Evolutionary conservation across 106 monocot species (phyloP).

Genomic region (Dendrobium chrysotoxum): DNA sequence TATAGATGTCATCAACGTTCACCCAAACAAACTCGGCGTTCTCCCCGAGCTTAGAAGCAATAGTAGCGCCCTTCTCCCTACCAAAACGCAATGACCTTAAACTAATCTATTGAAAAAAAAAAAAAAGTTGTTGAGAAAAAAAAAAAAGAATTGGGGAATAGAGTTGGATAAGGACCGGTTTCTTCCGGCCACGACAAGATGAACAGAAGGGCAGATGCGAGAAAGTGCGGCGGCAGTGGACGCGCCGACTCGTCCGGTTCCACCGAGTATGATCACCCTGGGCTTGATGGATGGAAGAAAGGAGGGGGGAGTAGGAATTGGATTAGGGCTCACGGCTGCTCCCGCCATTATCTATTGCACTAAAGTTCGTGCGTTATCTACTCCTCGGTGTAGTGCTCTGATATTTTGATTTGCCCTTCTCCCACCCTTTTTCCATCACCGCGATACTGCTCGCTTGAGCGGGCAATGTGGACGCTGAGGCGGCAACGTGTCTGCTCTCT

Average conservation of each 20-base stretch:
- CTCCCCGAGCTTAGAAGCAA: constrained; percentile 58
- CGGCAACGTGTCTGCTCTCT: neutral
- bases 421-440: neutral
- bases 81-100: neutral
- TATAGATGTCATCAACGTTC: constrained; percentile 35
- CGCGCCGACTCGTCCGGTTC: constrained; percentile 85
- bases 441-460: neutral
- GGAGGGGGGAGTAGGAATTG: constrained; percentile 3
- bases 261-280: constrained; percentile 75
- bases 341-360: constrained; percentile 1
- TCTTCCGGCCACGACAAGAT: constrained; percentile 63
- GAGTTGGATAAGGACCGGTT: constrained; percentile 41
- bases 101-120: neutral
- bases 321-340: neutral
- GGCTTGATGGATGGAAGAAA: constrained; percentile 12
- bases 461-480: neutral
- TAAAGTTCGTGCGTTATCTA: neutral
- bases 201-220: constrained; percentile 59
- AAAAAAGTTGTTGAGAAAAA: neutral
- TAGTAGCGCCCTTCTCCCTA: constrained; percentile 63
- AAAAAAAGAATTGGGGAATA: neutral
- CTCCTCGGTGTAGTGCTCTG: neutral
- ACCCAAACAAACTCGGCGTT: constrained; percentile 67
- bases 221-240: constrained; percentile 87
- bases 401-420: too few species aligned